Evolutionary conservation across 306 rosid species (phyloP), one percentile per base, ranked within the genome.

Genomic region (Citrullus amarus): DNA sequence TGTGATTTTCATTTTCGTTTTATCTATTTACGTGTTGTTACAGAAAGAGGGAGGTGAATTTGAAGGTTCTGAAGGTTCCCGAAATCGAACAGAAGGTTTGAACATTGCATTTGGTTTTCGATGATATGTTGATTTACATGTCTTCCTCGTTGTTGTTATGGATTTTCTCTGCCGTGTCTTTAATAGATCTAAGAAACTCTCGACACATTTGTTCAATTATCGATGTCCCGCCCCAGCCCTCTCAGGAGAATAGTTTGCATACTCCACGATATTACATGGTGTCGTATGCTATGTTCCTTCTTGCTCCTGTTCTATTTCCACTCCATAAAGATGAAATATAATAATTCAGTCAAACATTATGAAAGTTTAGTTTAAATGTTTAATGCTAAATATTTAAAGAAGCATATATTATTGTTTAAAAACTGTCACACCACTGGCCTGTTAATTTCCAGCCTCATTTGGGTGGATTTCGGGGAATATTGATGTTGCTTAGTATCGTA

Each of bases 41-140:
- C 89, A 96, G 99, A 90, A 92, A 96, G 88, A 92, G 99, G 86
- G 99, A 96, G 88, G 99, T 96, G 81, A 96, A 96, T 89, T 85
- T 96, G 85, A 96, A 96, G 88, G 99, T 96, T 32, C 88, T 96
- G 78, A 96, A 96, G 90, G 97, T 96, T 84, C 99, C 99, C 0
- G 99, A 96, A 87, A 92, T 92, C 85, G 99, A 96, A 78, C 99
- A 96, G 90, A 96, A 96, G 99, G 99, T 96, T 30, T 3, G 13
- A 53, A 59, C 10, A n/a, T 16, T 75, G 61, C 75, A 12, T 59
- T n/a, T 54, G 3, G 8, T 60, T 58, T 48, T 68, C 30, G 13
- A 48, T 30, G 71, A 18, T 58, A 58, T 74, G 63, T 58, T 44
- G 9, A 18, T 48, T 22, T 16, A 53, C 9, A 20, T 39, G 78